Percentiles rank a stretch among this genome's conserved stretches.
phyloP scores from a whole-genome alignment of 1,284 basidiomycete species.

The Flammula alnicola region DNA sequence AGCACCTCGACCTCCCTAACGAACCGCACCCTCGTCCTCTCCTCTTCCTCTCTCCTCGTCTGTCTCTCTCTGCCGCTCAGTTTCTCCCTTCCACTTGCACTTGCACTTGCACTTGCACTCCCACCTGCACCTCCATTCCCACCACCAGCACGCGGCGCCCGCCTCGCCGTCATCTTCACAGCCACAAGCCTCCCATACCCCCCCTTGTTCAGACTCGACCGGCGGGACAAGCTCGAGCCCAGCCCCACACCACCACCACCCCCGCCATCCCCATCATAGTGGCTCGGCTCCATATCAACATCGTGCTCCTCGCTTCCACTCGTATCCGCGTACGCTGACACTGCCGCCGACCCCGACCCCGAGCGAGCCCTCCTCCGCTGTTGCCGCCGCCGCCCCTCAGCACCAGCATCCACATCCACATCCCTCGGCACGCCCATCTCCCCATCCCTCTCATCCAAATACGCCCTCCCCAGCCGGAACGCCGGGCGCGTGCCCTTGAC shows the following conservation, averaged over 20 bases:
- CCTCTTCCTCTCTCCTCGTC: constrained; percentile 39
- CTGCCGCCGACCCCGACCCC: constrained; percentile 8
- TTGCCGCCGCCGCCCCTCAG: neutral
- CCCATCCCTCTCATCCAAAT: constrained; percentile 33
- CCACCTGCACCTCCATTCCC: constrained; percentile 37
- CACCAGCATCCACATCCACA: constrained; percentile 5
- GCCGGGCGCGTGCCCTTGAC: constrained; percentile 36
- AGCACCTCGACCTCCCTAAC: constrained; percentile 89
- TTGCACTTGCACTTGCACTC: constrained; percentile 17
- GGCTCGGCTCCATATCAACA: neutral
- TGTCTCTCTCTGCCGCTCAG: constrained; percentile 6
- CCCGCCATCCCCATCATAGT: constrained; percentile 9
- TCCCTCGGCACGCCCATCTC: constrained; percentile 27
- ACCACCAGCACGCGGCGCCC: neutral
- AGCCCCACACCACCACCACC: constrained; percentile 20
- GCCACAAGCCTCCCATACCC: constrained; percentile 65
- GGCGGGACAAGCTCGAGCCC: constrained; percentile 18
- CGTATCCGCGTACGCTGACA: constrained; percentile 3
- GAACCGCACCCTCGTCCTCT: constrained; percentile 83
- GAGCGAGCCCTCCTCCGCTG: neutral
- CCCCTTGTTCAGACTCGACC: constrained; percentile 18
- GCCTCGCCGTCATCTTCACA: constrained; percentile 82
- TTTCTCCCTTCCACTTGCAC: constrained; percentile 33
- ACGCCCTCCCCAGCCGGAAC: constrained; percentile 23
- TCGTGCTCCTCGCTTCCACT: neutral